Base-by-base conservation (phyloP, 2,329 filamentous ascomycete species). In the Cordyceps tenuipes region DNA sequence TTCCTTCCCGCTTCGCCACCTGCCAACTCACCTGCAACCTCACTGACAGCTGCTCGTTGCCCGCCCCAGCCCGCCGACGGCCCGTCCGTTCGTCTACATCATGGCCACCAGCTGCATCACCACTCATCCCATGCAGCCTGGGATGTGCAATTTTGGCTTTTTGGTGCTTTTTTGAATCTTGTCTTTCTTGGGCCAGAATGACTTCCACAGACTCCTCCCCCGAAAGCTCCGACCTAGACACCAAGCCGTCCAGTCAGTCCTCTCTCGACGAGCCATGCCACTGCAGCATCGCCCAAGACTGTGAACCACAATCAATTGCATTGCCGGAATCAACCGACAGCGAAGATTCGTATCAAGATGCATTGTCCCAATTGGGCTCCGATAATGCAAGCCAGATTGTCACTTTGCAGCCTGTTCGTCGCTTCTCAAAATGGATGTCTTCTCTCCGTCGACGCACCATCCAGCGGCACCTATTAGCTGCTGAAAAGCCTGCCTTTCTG, bases 371-470 rank as follows among this genome's bases (percentile, higher is more conserved):
- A 21, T 13, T 59, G 36, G 41, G 50, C 48, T 47, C 48, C 31
- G 49, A 59, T 7, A 41, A 53, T 48, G 48, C 57, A 17, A 48
- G 57, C n/a, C 57, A 48, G 31, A 48, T 59, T 53, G 9, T 53
- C 8, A 52, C 50, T n/a, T 2, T 53, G 1, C 57, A 59, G 6
- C 57, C 57, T 3, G 49, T 31, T 31, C 57, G 57, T 9, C 29
- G 49, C 19, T 59, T 59, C 21, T 59, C 57, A n/a, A 86, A 82
- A 69, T 93, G 89, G 88, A 83, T 92, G 73, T 87, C 78, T 63
- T 87, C 82, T 5, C 73, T 93, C 21, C 83, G 87, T 62, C 82
- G 80, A 63, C 82, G 82, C 66, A 82, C 78, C 61, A 70, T 68
- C 51, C 76, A 77, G 58, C 77, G 73, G 23, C 52, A 57, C 7